These are phyloP conservation scores for Solanum paucissectum DNA, from an alignment of 257 asterid species.

Conservation along the genomic window DNA sequence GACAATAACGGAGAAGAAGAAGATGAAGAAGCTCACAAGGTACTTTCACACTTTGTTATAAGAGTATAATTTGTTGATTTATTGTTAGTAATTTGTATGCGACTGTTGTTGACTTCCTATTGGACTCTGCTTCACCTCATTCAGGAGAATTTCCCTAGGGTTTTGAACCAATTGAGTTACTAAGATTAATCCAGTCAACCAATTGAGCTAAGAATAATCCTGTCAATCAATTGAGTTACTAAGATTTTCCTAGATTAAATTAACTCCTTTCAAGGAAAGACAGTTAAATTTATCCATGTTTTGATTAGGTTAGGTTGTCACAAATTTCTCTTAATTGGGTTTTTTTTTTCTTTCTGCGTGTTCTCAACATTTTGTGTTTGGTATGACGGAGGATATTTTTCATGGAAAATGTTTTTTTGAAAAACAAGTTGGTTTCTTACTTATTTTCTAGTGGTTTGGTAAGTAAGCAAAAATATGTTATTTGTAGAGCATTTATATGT, in stretches of 20 bases:
- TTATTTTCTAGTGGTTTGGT: too few relatives aligned
- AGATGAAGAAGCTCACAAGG: slow-evolving; percentile 34
- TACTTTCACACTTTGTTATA: not conserved
- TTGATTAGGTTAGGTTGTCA: not conserved
- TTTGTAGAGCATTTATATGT: not conserved
- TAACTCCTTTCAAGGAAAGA: not conserved
- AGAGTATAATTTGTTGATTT: not conserved
- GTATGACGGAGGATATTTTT: not conserved
- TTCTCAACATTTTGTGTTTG: not conserved
- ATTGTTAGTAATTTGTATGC: not conserved
- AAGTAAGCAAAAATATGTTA: not conserved
- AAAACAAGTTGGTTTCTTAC: not conserved
- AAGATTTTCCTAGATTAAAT: not conserved
- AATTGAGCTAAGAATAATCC: not conserved
- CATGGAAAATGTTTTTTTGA: not conserved
- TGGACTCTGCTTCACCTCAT: not conserved
- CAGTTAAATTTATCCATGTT: not conserved
- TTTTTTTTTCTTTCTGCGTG: not conserved
- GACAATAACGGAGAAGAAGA: not conserved
- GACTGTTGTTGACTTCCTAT: not conserved
- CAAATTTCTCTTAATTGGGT: not conserved
- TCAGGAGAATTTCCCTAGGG: not conserved
- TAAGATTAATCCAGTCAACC: not conserved
- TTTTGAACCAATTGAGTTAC: not conserved
- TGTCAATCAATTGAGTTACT: not conserved